Evolutionary conservation across 148 eudicot species (phyloP), one percentile per base, ranked within the genome.

Genomic region (Vaccinium myrtillus): DNA sequence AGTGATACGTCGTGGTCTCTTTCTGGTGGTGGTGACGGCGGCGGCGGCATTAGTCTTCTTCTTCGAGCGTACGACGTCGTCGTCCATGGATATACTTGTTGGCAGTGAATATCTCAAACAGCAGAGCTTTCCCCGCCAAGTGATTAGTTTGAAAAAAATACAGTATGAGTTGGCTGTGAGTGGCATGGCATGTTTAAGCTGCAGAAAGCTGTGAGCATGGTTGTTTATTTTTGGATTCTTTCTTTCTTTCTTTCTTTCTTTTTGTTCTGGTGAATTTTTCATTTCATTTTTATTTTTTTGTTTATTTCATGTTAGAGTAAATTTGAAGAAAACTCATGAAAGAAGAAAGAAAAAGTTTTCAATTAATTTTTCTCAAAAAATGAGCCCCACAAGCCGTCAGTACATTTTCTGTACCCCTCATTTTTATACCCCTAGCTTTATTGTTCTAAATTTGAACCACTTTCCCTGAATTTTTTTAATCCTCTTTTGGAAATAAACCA

Each of bases 1-100:
- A 8, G 23, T 59, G 73, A 48, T 14, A 25, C 81, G 85, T 27
- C 85, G 85, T 6, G 74, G 85, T 77, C 85, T 75, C 81, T 83
- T 83, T 39, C 18, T 46, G 80, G 2, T 18, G 80, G 56, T 43
- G 56, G n/a, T 25, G 67, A 51, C 7, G 49, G n/a, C 43, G 43
- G 73, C 39, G 39, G 49, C 36, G 49, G 80, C 36, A 1, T 19
- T 6, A 9, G 10, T 75, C 85, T 76, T 76, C 81, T 58, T 83
- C 48, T 46, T 76, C 30, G 11, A 16, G 51, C 5, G 21, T 5
- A 51, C 75, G 16, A 16, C 59, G 16, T 67, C 59, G 43, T 50
- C 77, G 43, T 15, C 84, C 84, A 83, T 83, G 84, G 84, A 55
- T 36, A 55, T 0, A 51, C 16, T 21, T 58, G 75, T 81, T 8